These are phyloP conservation scores for Chaetoscypha palmicola DNA, from an alignment of 2,329 filamentous ascomycete species.

Conservation along the genomic window DNA sequence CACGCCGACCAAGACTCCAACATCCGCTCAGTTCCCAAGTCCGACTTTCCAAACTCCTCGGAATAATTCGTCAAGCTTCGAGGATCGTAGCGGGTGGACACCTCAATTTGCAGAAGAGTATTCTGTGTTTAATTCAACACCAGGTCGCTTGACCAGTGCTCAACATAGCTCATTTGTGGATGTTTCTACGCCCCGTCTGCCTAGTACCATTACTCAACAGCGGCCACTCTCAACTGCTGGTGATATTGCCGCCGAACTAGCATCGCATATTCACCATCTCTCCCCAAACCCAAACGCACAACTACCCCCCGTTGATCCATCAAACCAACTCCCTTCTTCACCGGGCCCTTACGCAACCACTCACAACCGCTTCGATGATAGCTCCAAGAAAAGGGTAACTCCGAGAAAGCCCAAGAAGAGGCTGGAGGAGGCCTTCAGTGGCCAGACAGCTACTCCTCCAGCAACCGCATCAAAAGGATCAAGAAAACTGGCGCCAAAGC, in stretches of 20 bases:
- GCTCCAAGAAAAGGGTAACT: constrained; percentile 31
- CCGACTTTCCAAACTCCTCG: constrained; percentile 52
- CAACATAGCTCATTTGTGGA: constrained; percentile 25
- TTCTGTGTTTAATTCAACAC: constrained; percentile 58
- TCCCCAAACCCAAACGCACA: constrained; percentile 45
- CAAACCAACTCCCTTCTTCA: constrained; percentile 52
- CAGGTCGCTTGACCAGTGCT: constrained; percentile 44
- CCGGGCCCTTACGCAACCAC: constrained; percentile 35
- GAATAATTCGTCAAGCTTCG: constrained; percentile 39
- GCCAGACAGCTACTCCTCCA: constrained; percentile 53
- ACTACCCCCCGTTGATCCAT: constrained; percentile 53
- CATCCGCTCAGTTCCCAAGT: constrained; percentile 45
- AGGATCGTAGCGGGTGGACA: constrained; percentile 48
- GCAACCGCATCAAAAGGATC: constrained; percentile 49
- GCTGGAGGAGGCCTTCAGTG: constrained; percentile 28
- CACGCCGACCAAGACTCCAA: constrained; percentile 52
- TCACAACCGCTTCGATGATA: constrained; percentile 25
- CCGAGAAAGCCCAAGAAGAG: constrained; percentile 34
- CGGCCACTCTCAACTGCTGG: constrained; percentile 43
- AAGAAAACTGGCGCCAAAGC: constrained; percentile 45
- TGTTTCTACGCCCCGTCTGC: constrained; percentile 19
- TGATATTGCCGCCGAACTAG: constrained; percentile 43
- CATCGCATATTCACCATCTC: constrained; percentile 57
- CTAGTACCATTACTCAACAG: constrained; percentile 33
- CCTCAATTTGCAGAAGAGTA: constrained; percentile 59